A percentile compares a stretch with the other conserved stretches of the same genome.
phyloP scores from a whole-genome alignment of 1,139 yeast genomes.

The Lodderomyces beijingensis region DNA sequence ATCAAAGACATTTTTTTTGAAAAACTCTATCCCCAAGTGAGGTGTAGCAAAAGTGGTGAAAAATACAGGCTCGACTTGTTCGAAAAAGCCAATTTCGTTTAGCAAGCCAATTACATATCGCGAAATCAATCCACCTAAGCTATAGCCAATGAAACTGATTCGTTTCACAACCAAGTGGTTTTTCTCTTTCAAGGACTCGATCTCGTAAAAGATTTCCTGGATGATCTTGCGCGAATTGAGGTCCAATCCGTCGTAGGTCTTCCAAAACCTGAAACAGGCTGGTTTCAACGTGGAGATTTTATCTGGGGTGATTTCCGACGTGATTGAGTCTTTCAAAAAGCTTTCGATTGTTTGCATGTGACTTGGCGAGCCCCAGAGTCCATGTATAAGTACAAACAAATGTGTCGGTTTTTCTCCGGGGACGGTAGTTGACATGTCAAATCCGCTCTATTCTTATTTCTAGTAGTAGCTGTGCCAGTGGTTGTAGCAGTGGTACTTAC shows the following conservation, averaged over 20 bases:
- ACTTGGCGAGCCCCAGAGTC: constrained; percentile 81
- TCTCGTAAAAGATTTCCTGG: constrained; percentile 55
- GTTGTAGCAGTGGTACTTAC: no score
- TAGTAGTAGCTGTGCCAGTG: no score
- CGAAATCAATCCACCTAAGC: constrained; percentile 40
- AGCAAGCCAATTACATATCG: constrained; percentile 72
- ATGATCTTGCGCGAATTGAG: constrained; percentile 67
- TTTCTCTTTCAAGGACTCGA: constrained; percentile 44
- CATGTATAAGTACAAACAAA: constrained; percentile 77
- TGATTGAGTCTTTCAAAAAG: constrained; percentile 41
- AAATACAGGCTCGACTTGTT: constrained; percentile 54
- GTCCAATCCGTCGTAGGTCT: constrained; percentile 81
- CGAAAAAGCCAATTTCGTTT: constrained; percentile 50
- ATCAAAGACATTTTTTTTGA: constrained; percentile 38
- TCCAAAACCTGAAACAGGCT: constrained; percentile 64
- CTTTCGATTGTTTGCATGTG: constrained; percentile 64
- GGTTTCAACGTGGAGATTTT: constrained; percentile 60
- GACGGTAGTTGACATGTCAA: no score
- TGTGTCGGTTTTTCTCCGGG: constrained; percentile 45
- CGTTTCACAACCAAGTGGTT: constrained; percentile 33
- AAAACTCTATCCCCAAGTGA: constrained; percentile 69
- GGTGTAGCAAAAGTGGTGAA: constrained; percentile 90
- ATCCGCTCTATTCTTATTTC: no score
- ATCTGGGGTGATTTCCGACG: constrained; percentile 20
- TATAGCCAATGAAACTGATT: constrained; percentile 42